Percentiles rank a stretch among this genome's conserved stretches.
Conservation (phyloP, 257 asterid genomes). For the Primulina eburnea region DNA sequence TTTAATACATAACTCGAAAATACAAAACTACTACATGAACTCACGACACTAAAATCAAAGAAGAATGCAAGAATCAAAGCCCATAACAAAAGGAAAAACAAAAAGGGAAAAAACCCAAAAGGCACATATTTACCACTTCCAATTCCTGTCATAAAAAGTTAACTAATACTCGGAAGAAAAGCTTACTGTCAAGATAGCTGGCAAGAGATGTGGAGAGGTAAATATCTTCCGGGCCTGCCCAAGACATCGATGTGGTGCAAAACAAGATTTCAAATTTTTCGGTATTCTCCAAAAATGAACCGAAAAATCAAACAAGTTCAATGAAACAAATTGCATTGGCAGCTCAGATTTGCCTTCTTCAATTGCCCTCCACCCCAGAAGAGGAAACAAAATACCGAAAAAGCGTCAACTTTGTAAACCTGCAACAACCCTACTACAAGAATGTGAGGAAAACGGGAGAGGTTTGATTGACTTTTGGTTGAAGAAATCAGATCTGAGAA, state of each 20-base stretch:
- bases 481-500: conserved; percentile 45
- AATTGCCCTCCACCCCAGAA: conserved; percentile 1
- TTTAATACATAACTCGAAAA: not conserved
- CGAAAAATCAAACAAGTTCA: conserved; percentile 30
- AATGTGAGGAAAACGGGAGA: conserved; percentile 10
- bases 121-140: too few species aligned
- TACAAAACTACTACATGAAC: not conserved
- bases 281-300: conserved; percentile 42
- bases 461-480: conserved; percentile 23
- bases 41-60: not conserved
- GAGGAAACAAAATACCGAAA: not conserved
- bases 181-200: conserved; percentile 94
- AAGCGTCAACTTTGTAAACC: conserved; percentile 12
- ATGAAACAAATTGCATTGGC: conserved; percentile 52
- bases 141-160: too few species aligned
- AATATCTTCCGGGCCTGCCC: conserved; percentile 96
- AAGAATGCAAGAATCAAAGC: not conserved
- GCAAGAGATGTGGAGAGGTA: conserved; percentile 96
- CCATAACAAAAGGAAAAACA: not conserved
- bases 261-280: conserved; percentile 41
- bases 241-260: conserved; percentile 64
- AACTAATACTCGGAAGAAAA: conserved; percentile 8
- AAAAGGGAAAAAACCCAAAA: too few species aligned
- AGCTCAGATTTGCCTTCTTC: conserved; percentile 27
- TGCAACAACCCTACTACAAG: conserved; percentile 24